Evolutionary conservation across 2,329 filamentous ascomycete genomes (phyloP).

Genomic region (Epichloe uncinata): DNA sequence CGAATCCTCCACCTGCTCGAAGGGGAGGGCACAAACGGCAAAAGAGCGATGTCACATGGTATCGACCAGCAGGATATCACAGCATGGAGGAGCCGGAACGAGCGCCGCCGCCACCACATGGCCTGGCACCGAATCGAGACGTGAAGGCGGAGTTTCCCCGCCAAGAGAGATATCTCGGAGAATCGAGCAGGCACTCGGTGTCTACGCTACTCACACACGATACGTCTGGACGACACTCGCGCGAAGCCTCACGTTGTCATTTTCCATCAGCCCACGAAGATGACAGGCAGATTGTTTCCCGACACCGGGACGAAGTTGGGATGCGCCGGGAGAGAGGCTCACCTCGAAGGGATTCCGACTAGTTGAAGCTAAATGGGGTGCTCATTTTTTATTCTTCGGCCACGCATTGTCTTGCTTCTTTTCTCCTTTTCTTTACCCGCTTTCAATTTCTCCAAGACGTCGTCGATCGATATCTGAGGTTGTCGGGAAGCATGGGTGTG

Average conservation of each 20-base stretch:
- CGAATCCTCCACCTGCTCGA: constrained; percentile 14
- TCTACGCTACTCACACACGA: constrained; percentile 19
- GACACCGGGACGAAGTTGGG: constrained; percentile 6
- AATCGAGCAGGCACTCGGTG: constrained; percentile 20
- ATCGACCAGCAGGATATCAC: constrained; percentile 14
- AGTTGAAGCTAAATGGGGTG: background rate
- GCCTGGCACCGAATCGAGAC: constrained; percentile 8
- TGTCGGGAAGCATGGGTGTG: background rate
- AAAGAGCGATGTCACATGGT: constrained; percentile 24
- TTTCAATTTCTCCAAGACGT: background rate
- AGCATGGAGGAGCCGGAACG: constrained; percentile 11
- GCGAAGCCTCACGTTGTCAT: constrained; percentile 6
- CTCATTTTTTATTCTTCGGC: background rate
- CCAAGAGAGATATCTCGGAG: constrained; percentile 15
- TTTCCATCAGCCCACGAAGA: constrained; percentile 2
- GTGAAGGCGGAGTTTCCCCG: constrained; percentile 9
- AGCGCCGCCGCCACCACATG: background rate
- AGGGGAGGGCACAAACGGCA: constrained; percentile 21
- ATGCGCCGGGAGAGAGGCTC: constrained; percentile 5
- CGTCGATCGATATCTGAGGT: background rate
- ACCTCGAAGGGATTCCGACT: constrained; percentile 3
- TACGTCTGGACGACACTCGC: constrained; percentile 7
- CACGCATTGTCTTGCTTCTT: background rate
- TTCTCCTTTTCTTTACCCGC: background rate
- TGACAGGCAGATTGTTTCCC: background rate